A percentile compares a stretch with the other conserved stretches of the same genome.
These are phyloP conservation scores for Rubroshorea leprosula DNA, from an alignment of 345 rosid species.

Conservation along the genomic window DNA sequence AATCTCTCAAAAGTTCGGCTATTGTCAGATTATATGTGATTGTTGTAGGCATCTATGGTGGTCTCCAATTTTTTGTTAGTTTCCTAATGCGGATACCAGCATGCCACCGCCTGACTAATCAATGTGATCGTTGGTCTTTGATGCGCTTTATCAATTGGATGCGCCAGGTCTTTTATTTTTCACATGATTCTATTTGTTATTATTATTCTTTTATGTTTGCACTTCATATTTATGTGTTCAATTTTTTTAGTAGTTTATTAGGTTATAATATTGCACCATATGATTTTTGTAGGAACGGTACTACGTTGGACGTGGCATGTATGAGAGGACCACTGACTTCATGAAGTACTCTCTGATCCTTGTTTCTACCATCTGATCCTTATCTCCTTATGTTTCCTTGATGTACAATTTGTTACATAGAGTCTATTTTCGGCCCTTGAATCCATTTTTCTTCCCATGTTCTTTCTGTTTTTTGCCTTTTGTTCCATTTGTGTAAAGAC, in stretches of 20 bases:
- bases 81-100: slow-evolving; percentile 87
- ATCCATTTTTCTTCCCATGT: neutral
- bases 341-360: slow-evolving; percentile 50
- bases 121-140: slow-evolving; percentile 73
- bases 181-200: slow-evolving; percentile 1
- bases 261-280: too few relatives aligned
- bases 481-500: too few relatives aligned
- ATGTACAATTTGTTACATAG: slow-evolving; percentile 1
- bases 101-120: slow-evolving; percentile 67
- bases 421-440: neutral
- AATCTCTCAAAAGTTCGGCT: slow-evolving; percentile 51
- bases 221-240: neutral
- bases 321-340: slow-evolving; percentile 83
- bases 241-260: too few relatives aligned
- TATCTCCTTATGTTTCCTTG: neutral
- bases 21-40: slow-evolving; percentile 64
- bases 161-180: slow-evolving; percentile 69
- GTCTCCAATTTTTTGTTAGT: slow-evolving; percentile 71
- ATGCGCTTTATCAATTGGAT: slow-evolving; percentile 88
- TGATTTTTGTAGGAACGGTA: slow-evolving; percentile 62
- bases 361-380: too few relatives aligned
- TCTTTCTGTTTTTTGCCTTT: too few relatives aligned
- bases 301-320: slow-evolving; percentile 97
- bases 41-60: slow-evolving; percentile 71
- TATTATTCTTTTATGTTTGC: slow-evolving; percentile 2